A percentile compares a stretch with the other conserved stretches of the same genome.
Evolutionary conservation across 2,329 filamentous ascomycete genomes (phyloP).

Genomic region (Aspergillus sojae): DNA sequence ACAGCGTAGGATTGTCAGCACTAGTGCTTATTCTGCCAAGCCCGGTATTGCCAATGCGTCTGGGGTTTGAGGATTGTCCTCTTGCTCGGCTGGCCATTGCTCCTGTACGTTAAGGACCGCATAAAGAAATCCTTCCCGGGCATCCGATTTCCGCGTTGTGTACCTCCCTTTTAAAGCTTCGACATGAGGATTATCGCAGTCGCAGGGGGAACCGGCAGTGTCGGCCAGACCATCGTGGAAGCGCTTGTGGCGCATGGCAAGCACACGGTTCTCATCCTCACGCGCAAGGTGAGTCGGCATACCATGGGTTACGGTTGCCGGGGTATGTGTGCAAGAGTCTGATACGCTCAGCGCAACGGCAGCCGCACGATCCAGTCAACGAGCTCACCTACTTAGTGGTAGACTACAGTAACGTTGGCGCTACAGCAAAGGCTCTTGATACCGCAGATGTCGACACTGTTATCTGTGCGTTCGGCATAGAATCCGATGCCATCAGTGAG

Average conservation of each 20-base stretch:
- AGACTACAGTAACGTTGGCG: not conserved
- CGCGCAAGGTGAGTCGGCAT: slow-evolving; percentile 3
- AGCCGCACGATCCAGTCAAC: not conserved
- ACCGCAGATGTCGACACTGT: not conserved
- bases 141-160: not conserved
- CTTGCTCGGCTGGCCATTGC: not conserved
- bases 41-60: not conserved
- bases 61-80: not conserved
- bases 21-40: not conserved
- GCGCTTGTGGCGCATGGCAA: not conserved
- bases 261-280: slow-evolving; percentile 4
- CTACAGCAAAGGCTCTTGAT: not conserved
- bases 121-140: not conserved
- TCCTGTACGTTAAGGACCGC: not conserved
- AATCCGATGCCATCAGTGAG: slow-evolving; percentile 1
- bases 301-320: not conserved
- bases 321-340: not conserved
- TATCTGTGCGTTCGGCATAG: slow-evolving; percentile 10
- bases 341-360: not conserved
- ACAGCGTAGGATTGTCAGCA: not conserved
- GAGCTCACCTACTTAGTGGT: not conserved
- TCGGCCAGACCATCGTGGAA: slow-evolving; percentile 8
- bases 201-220: slow-evolving; percentile 6
- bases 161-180: not conserved
- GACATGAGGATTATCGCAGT: slow-evolving; percentile 8